Base-by-base conservation (phyloP, 2,329 filamentous ascomycete species). In the Penicillium occitanis region DNA sequence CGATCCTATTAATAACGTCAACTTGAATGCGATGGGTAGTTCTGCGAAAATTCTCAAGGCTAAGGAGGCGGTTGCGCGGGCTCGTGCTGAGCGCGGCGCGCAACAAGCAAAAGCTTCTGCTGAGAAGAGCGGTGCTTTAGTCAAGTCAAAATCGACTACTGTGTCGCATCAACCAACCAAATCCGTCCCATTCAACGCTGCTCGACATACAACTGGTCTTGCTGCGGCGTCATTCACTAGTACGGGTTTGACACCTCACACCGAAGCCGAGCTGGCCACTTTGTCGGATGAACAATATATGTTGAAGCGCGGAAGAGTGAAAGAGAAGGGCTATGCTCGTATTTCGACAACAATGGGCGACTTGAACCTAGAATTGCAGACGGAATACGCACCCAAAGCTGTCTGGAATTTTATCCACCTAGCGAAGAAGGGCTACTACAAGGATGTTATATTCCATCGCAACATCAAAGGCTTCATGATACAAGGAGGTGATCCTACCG, bases 401-500 rank as follows among this genome's bases (percentile, higher is more conserved):
- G 95, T 98, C 1, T 99, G 94, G 92, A 99, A 99, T 77, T 99
- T 99, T 74, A 87, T 96, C 62, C 89, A 91, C 65, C 82, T 99
- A 4, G 88, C 93, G 1, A 91, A 97, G 74, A 91, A 90, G 70
- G 94, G 94, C 0, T 97, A 97, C 79, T 99, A 98, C 81, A 88
- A 87, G 61, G 87, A 87, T 69, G 89, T 97, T 1, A 78, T 85
- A 13, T 99, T 99, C 75, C 95, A 99, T 78, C 88, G 95, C 69
- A 97, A 96, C 76, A 97, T 99, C 72, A 89, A 89, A 66, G 92
- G 91, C 72, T 99, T 99, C 76, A 99, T 99, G 95, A 91, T 99
- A 46, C 95, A 99, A 77, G 94, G 94, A 51, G 95, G 95, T 44
- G 95, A 99, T 75, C 95, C 95, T 0, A 92, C 92, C 0, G 94